These are phyloP conservation scores for Serendipita vermifera DNA, from an alignment of 768 basidiomycete genomes.

Conservation along the genomic window DNA sequence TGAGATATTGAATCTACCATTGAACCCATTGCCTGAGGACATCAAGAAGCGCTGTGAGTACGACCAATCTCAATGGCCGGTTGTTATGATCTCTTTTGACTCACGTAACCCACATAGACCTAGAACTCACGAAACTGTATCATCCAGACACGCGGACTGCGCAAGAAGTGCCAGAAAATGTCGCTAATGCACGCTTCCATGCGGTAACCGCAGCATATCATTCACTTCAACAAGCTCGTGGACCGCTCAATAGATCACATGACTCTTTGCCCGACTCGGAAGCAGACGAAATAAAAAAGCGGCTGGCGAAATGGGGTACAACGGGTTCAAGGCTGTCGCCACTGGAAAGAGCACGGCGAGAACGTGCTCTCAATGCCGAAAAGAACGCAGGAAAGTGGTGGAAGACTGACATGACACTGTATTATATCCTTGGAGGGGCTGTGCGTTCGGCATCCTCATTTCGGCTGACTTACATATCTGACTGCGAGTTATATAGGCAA, in stretches of 20 bases:
- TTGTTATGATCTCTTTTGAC: not conserved
- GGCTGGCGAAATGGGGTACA: not conserved
- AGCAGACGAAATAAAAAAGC: not conserved
- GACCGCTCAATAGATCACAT: too few relatives aligned
- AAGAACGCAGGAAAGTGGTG: not conserved
- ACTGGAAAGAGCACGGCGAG: not conserved
- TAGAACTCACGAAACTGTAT: constrained; percentile 5
- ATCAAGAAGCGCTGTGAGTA: not conserved
- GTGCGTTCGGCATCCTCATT: not conserved
- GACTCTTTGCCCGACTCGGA: not conserved
- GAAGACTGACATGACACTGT: not conserved
- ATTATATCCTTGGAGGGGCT: not conserved
- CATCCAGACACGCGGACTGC: not conserved
- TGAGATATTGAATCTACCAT: constrained; percentile 5
- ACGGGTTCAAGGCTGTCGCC: not conserved
- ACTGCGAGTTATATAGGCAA: not conserved
- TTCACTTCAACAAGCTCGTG: not conserved
- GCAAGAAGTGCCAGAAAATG: not conserved
- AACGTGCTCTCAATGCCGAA: constrained; percentile 1
- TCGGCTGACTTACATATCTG: not conserved
- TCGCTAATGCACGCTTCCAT: not conserved
- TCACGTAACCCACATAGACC: not conserved
- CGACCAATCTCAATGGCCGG: not conserved
- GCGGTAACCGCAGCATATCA: not conserved
- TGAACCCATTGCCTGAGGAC: not conserved